phyloP scores from a whole-genome alignment of 352 stramenopile genomes.

The Globisporangium splendens region DNA sequence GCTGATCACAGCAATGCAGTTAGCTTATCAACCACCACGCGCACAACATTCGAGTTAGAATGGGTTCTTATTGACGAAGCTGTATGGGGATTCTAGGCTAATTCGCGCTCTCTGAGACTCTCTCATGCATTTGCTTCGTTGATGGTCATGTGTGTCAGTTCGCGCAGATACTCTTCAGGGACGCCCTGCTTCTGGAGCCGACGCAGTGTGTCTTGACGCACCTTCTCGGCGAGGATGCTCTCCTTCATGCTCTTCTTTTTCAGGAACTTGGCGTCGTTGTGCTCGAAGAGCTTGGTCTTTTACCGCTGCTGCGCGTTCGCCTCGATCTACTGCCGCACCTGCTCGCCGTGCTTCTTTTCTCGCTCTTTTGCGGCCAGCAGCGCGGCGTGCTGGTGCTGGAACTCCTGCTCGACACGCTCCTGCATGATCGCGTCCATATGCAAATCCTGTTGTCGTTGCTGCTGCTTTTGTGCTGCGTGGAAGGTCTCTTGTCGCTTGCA shows the following conservation, averaged over 20 bases:
- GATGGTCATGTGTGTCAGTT: conserved; percentile 61
- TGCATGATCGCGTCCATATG: conserved; percentile 44
- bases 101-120: conserved; percentile 2
- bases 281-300: conserved; percentile 63
- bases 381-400: conserved; percentile 29
- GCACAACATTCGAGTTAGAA: no score
- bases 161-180: conserved; percentile 61
- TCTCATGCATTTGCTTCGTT: conserved; percentile 56
- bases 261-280: conserved; percentile 64
- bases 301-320: conserved; percentile 41
- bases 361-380: conserved; percentile 30
- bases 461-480: conserved; percentile 35
- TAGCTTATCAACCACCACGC: no score
- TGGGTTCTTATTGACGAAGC: conserved; percentile 1
- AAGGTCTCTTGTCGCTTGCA: conserved; percentile 58
- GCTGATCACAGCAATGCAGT: no score
- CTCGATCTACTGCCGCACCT: conserved; percentile 53
- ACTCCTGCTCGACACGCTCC: conserved; percentile 39
- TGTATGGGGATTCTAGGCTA: background rate
- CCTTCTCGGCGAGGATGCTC: conserved; percentile 74
- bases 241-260: conserved; percentile 76
- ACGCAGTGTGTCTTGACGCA: conserved; percentile 54
- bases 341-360: conserved; percentile 30
- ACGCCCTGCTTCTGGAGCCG: conserved; percentile 63
- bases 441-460: conserved; percentile 30